Conservation (phyloP, 1,284 basidiomycete genomes). For the Cryptococcus neoformans region DNA sequence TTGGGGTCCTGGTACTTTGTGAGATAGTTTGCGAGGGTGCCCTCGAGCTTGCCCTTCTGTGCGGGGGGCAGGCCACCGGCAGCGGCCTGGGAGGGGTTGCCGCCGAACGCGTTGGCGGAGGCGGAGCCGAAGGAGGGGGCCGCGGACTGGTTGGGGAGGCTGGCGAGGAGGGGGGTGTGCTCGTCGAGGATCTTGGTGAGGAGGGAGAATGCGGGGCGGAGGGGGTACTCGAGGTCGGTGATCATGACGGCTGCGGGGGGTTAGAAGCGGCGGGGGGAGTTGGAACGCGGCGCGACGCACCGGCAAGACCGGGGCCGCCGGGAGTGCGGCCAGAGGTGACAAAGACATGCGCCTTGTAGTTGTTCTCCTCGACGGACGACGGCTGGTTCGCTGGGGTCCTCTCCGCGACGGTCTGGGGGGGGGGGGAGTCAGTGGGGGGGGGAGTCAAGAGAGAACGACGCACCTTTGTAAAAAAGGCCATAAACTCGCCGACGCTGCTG, state of each 20-base stretch:
- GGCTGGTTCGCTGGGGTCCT: conserved; percentile 81
- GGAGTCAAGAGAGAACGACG: background rate
- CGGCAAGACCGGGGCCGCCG: conserved; percentile 56
- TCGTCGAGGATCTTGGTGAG: conserved; percentile 94
- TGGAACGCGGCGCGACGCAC: conserved; percentile 52
- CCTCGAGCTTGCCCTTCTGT: conserved; percentile 51
- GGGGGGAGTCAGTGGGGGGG: background rate
- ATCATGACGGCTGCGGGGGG: conserved; percentile 73
- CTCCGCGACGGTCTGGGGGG: conserved; percentile 75
- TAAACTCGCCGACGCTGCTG: conserved; percentile 79
- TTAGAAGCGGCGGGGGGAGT: conserved; percentile 4
- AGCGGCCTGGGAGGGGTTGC: conserved; percentile 40
- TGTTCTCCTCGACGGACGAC: conserved; percentile 93
- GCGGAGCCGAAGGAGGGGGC: conserved; percentile 41
- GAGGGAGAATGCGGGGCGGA: conserved; percentile 92
- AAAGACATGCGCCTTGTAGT: conserved; percentile 91
- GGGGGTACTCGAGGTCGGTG: conserved; percentile 94
- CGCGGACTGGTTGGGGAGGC: conserved; percentile 46
- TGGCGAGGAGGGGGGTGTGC: conserved; percentile 68
- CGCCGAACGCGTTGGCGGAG: conserved; percentile 41
- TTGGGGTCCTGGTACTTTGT: conserved; percentile 96
- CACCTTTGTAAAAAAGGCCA: conserved; percentile 78
- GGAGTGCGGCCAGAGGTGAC: conserved; percentile 39
- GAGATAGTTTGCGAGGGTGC: conserved; percentile 71
- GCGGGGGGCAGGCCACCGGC: conserved; percentile 22